Conservation (phyloP, 2,329 filamentous ascomycete species). For the Calonectria leucothoes region DNA sequence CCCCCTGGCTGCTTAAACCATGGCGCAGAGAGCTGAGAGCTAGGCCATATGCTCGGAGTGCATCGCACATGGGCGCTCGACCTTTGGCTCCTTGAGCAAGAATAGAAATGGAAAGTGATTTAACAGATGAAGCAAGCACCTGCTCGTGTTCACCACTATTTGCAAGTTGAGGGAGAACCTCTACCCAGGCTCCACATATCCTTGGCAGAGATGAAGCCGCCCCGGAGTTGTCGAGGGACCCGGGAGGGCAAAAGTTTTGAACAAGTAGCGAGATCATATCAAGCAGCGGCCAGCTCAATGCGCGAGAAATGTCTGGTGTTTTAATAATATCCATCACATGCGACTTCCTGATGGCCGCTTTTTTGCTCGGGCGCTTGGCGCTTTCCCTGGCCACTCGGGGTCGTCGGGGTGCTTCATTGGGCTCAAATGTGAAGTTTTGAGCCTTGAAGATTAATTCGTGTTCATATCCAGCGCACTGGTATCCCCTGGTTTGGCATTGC, state of each 20-base stretch:
- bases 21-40: constrained; percentile 45
- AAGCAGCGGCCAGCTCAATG: constrained; percentile 34
- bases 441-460: constrained; percentile 40
- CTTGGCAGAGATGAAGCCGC: constrained; percentile 43
- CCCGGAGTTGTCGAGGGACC: constrained; percentile 5
- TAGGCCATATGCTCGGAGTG: constrained; percentile 42
- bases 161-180: constrained; percentile 48
- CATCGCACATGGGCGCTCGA: constrained; percentile 37
- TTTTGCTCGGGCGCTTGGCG: not conserved
- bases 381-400: not conserved
- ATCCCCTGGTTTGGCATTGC: constrained; percentile 33
- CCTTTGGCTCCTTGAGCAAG: constrained; percentile 33
- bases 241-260: constrained; percentile 33
- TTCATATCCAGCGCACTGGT: constrained; percentile 39
- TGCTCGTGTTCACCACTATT: constrained; percentile 26
- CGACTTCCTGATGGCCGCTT: not conserved
- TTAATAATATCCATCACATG: not conserved
- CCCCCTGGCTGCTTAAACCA: not conserved
- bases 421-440: not conserved
- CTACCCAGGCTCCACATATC: constrained; percentile 55
- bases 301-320: not conserved
- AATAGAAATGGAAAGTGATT: constrained; percentile 47
- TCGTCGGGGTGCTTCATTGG: not conserved
- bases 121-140: constrained; percentile 45
- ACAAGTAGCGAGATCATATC: constrained; percentile 40